Base-by-base conservation (phyloP, 129 eudicot species). In the Smallanthus sonchifolius region DNA sequence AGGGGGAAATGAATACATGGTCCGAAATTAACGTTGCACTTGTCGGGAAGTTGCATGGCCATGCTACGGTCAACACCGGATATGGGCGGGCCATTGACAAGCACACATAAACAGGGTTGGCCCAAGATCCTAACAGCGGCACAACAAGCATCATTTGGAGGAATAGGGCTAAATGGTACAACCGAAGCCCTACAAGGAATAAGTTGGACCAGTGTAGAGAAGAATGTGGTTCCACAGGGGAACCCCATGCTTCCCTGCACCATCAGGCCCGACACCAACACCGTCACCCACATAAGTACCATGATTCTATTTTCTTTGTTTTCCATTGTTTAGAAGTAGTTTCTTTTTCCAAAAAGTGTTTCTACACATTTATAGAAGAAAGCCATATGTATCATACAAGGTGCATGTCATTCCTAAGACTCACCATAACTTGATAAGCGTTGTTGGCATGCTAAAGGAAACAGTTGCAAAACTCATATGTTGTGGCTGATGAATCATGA, bases 21-120 rank as follows among this genome's bases (percentile, higher is more conserved):
- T 47, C 88, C 92, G 28, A 91, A 95, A 80, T 85, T 91, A 65
- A 88, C 79, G 10, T 87, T 67, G 85, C 99, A 95, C 72, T 88
- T 95, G 51, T 91, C 90, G 1, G 99, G 97, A 60, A 95, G 96
- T 84, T 86, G 96, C 87, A 88, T 52, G 63, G 97, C 99, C 94
- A 91, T 87, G 86, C 72, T 76, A 10, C 97, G 96, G 72, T 95
- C 99, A 45, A 95, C 97, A 2, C 99, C 99, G 2, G 97, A 80
- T 51, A 95, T 91, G 3, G 97, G 97, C 14, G 99, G 99, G 71
- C 99, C 99, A 38, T 85, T 95, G 32, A 91, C 83, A n/a, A 95
- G 99, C 52, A 91, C 94, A 69, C 99, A 95, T 62, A 95, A 74
- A 75, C 99, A 95, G 32, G 97, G 92, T 83, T 95, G 97, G 4